A percentile compares a stretch with the other conserved stretches of the same genome.
phyloP scores from a whole-genome alignment of 768 basidiomycete species.

The Rhizopogon rudus region DNA sequence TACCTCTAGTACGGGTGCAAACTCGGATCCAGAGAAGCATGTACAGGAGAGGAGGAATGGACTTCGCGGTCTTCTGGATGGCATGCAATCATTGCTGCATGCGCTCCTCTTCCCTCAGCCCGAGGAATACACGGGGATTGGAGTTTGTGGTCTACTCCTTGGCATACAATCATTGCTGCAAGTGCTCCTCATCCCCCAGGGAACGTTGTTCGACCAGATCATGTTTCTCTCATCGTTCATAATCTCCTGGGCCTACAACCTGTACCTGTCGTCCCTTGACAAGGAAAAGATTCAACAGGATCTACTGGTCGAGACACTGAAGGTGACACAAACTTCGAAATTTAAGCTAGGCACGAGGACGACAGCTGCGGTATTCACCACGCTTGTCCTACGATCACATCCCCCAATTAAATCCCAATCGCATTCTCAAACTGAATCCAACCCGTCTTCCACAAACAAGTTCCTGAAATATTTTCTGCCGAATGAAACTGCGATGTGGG shows the following conservation, averaged over 20 bases:
- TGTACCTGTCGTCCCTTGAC: slow-evolving; percentile 22
- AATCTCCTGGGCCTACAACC: slow-evolving; percentile 17
- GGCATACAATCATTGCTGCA: slow-evolving; percentile 13
- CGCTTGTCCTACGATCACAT: slow-evolving; percentile 9
- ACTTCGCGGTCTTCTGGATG: no score
- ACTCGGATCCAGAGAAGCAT: neutral
- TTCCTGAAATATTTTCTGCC: slow-evolving; percentile 14
- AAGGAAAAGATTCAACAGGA: neutral
- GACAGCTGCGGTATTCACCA: slow-evolving; percentile 15
- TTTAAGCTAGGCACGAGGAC: slow-evolving; percentile 13
- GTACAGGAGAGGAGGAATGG: no score
- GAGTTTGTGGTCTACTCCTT: slow-evolving; percentile 12
- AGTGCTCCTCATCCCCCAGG: slow-evolving; percentile 16
- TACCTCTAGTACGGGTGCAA: no score
- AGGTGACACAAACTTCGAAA: slow-evolving; percentile 4
- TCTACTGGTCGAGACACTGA: neutral
- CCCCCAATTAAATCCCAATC: neutral
- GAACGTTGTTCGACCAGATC: slow-evolving; percentile 15
- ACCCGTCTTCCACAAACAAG: slow-evolving; percentile 1
- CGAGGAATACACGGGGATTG: neutral
- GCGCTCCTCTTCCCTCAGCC: no score
- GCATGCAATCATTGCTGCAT: no score
- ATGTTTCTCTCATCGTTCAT: slow-evolving; percentile 14
- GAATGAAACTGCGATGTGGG: slow-evolving; percentile 14
- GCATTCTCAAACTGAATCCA: neutral